Percentiles rank a stretch among this genome's conserved stretches.
These are phyloP conservation scores for Diaporthe batatas DNA, from an alignment of 2,329 filamentous ascomycete genomes.

Conservation along the genomic window DNA sequence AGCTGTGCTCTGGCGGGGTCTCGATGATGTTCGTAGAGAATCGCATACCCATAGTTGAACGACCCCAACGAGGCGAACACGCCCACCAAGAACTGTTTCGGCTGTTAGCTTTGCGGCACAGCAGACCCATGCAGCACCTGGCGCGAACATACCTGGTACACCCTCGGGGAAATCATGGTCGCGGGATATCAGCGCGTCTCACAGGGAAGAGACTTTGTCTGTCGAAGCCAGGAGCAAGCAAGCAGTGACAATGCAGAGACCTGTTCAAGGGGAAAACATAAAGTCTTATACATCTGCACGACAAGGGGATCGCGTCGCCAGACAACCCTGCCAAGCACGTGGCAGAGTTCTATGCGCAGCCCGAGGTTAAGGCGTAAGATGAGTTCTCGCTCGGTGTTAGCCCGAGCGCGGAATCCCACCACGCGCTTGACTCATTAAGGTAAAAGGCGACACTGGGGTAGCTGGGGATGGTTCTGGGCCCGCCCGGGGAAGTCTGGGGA, in stretches of 20 bases:
- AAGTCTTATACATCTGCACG: slow-evolving; percentile 16
- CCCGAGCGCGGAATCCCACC: slow-evolving; percentile 2
- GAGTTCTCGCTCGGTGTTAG: slow-evolving; percentile 11
- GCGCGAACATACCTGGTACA: slow-evolving; percentile 1
- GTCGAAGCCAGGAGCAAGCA: neutral
- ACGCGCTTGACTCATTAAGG: slow-evolving; percentile 9
- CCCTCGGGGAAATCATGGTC: slow-evolving; percentile 3
- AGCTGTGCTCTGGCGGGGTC: neutral
- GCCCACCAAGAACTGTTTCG: slow-evolving; percentile 10
- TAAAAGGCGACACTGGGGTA: neutral
- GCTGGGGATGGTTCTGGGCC: neutral
- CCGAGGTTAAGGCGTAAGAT: neutral
- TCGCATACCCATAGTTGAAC: slow-evolving; percentile 17
- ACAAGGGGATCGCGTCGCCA: neutral
- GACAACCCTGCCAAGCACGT: slow-evolving; percentile 20
- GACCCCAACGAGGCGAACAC: slow-evolving; percentile 7
- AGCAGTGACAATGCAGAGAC: neutral
- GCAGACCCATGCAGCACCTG: neutral
- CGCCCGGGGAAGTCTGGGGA: slow-evolving; percentile 27
- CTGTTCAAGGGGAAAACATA: neutral
- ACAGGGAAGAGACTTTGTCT: neutral
- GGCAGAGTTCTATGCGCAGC: neutral
- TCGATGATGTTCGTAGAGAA: neutral
- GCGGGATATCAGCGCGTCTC: neutral
- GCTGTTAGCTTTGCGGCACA: neutral